Evolutionary conservation across 1,284 basidiomycete genomes (phyloP).

Genomic region (Agaricales sp.): DNA sequence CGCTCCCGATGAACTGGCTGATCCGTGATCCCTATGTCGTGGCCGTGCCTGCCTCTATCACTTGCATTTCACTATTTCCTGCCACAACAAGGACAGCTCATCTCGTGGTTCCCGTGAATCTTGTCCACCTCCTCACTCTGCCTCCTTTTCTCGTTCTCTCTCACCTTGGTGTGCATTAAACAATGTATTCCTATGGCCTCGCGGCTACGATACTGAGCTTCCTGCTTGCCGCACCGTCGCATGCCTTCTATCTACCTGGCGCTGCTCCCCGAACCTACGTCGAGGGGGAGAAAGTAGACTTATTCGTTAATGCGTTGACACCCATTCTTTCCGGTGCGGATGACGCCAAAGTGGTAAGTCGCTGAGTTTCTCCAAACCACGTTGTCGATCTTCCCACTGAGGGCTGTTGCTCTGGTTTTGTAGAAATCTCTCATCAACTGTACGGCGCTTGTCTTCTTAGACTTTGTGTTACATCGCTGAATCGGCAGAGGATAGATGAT

Average conservation of each 20-base stretch:
- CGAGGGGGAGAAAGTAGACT: slow-evolving; percentile 59
- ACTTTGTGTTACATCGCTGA: slow-evolving; percentile 13
- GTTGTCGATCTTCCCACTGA: too few relatives aligned
- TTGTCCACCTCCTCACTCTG: too few relatives aligned
- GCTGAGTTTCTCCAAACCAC: slow-evolving; percentile 1
- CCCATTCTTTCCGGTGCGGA: slow-evolving; percentile 66
- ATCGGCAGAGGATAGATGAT: slow-evolving; percentile 43
- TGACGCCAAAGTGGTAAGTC: slow-evolving; percentile 67
- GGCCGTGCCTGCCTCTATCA: not conserved
- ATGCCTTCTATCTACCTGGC: slow-evolving; percentile 42
- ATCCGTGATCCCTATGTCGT: too few relatives aligned
- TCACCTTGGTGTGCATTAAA: slow-evolving; percentile 6
- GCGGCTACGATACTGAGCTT: slow-evolving; percentile 8
- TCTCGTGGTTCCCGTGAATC: too few relatives aligned
- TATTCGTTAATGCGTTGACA: slow-evolving; percentile 81
- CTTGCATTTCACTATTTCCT: too few relatives aligned
- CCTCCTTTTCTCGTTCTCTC: not conserved
- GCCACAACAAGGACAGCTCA: too few relatives aligned
- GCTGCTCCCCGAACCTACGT: slow-evolving; percentile 76
- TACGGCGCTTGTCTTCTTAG: slow-evolving; percentile 24
- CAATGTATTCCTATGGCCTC: slow-evolving; percentile 7
- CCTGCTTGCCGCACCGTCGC: slow-evolving; percentile 13
- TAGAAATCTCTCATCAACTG: slow-evolving; percentile 81
- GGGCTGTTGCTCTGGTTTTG: not conserved
- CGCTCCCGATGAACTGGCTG: too few relatives aligned